Evolutionary conservation across 306 rosid genomes (phyloP), one percentile per base, ranked within the genome.

Genomic region (Glycine soja): DNA sequence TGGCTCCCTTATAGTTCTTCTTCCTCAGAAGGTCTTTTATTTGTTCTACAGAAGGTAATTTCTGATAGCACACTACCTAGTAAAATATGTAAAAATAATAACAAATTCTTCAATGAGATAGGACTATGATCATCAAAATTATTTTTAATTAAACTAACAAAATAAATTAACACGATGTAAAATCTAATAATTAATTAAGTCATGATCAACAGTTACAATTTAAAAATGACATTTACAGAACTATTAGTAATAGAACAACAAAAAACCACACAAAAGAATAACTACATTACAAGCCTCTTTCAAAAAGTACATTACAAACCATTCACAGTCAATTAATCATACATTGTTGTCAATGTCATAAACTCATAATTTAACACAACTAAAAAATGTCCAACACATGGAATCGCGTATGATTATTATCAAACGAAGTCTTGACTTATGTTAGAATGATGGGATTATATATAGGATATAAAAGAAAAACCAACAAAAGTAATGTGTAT

Each of bases 11-110:
- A 77, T 91, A 91, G 76, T 89, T 91, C 77, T 95, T 93, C 88
- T 90, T 95, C 82, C 96, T 93, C 86, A 95, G 84, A 54, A 95
- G 86, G 70, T 90, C 98, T 83, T 95, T 95, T 59, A 95, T 89
- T 89, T 95, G 99, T 79, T 95, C 98, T 85, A 93, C 97, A 42
- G 91, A 86, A 63, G 94, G 88, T 86, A 95, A 83, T 83, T 89
- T 93, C 79, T 80, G 86, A 86, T 89, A 95, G 92, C 95, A 95
- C 56, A 91, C 89, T 75, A 93, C 92, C 99, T 95, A 77, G 71
- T 42, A 72, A 85, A 64, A 84, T 76, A 78, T 70, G 68, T 38
- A 74, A 76, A 46, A 76, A 43, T 6, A 47, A 72, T 66, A 80
- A 4, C 16, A 76, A 66, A 82, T 46, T 77, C 15, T 65, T 10